Base-by-base conservation (phyloP, 345 rosid species). In the Brassica rapa region DNA sequence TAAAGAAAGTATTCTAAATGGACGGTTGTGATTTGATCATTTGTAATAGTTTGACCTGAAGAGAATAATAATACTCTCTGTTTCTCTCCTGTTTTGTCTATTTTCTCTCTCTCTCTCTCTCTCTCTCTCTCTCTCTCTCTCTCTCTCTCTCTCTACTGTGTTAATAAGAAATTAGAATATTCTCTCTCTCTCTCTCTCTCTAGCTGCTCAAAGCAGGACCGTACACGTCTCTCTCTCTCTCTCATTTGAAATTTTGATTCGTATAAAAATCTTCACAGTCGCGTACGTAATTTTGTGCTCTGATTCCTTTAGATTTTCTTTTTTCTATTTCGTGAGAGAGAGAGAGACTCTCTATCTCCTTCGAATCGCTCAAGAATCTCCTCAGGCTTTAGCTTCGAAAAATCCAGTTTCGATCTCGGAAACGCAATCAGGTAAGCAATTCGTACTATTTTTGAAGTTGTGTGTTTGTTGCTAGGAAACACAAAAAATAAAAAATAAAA, bases 151-250 rank as follows among this genome's bases (percentile, higher is more conserved):
- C 71, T 53, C 61, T 9, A 57, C 77, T 59, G 69, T 67, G 80
- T 43, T 15, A 16, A 66, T 51, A 46, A 46, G 16, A 72, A 79
- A 49, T 70, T 21, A 39, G 62, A 76, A 75, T 19, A 30, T 12
- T 60, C 41, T 6, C 11, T 29, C 63, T 59, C 51, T 63, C 23
- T 62, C 63, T 61, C 30, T 69, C 53, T 14, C 41, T 35, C 41
- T 39, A 1, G 51, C 51, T 11, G 51, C 5, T 55, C 57, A 6
- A 62, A 30, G 19, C 25, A 53, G 62, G 70, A 73, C 82, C 78
- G 14, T 68, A 73, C 71, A 79, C 78, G 75, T 68, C 74, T 79
- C 75, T 62, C 82, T 74, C 53, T 43, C 79, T 79, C 79, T 79
- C 35, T 29, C 32, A 68, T 73, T 61, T 74, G 68, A 46, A 62